Evolutionary conservation across 2,329 filamentous ascomycete species (phyloP), one percentile per base, ranked within the genome.

Genomic region (Periconia sp.): DNA sequence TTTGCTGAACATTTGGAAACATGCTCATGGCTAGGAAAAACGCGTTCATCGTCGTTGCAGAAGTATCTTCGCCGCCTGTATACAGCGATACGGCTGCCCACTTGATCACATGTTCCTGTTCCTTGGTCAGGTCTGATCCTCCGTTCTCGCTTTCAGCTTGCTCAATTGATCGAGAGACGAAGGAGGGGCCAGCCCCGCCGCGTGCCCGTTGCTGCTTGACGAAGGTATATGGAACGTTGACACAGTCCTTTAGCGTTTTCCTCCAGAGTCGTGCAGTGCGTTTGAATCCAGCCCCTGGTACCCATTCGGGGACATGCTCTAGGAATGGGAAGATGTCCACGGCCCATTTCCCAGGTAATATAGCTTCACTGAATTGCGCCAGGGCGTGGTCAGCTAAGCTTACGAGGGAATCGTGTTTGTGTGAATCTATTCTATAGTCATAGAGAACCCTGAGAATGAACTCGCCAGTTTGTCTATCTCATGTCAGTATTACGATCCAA

Each of bases 1-100:
- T 80, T 16, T 56, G 54, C 36, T 80, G 78, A 0, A 79, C 63
- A 2, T 68, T 57, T 0, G 75, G 76, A 25, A 76, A 78, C 6
- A 79, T 63, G 12, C 71, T 73, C 61, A 81, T 81, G 0, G 78
- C 79, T 0, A 83, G 69, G 15, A 79, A 69, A 55, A 82, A 82
- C 0, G 52, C n/a, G n/a, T n/a, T 61, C 34, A 63, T 55, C n/a
- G n/a, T n/a, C n/a, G n/a, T n/a, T n/a, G n/a, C n/a, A n/a, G n/a
- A n/a, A n/a, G 68, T 75, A 2, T 76, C 71, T 3, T 71, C 78
- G n/a, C 73, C 76, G 3, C 66, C 76, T 0, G 63, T 54, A 32
- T 75, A 79, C 36, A 78, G 51, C 0, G 73, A 69, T 6, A 65
- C 56, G 0, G 75, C 70, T 0, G 73, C 59, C 70, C 72, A 78